A percentile compares a stretch with the other conserved stretches of the same genome.
Conservation (phyloP, 805 yeast genomes). For the Cyberlindnera petersonii region DNA sequence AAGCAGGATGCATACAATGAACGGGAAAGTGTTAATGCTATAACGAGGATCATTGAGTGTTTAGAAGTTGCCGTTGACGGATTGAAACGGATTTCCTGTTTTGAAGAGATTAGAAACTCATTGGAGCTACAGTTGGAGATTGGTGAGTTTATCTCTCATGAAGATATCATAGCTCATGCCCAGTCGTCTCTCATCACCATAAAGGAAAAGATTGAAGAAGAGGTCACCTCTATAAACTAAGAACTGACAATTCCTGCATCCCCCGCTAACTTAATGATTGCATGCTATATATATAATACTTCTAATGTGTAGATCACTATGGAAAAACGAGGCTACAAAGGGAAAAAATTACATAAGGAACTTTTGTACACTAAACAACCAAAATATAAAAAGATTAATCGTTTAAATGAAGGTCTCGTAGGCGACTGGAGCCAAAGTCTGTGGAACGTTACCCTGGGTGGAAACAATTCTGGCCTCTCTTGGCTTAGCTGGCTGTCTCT, state of each 20-base stretch:
- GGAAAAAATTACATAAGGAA: constrained; percentile 12
- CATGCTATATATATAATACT: too few relatives aligned
- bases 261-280: not conserved
- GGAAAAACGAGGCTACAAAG: not conserved
- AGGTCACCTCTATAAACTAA: constrained; percentile 6
- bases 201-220: constrained; percentile 10
- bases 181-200: constrained; percentile 7
- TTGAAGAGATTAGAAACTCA: constrained; percentile 36
- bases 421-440: constrained; percentile 98
- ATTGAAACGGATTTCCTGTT: constrained; percentile 37
- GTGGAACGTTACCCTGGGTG: constrained; percentile 82
- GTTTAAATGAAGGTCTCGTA: constrained; percentile 98
- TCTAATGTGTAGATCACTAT: not conserved
- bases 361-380: constrained; percentile 26
- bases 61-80: constrained; percentile 43
- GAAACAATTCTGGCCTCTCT: constrained; percentile 86
- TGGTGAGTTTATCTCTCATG: constrained; percentile 31
- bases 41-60: constrained; percentile 32
- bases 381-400: constrained; percentile 21
- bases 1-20: not conserved
- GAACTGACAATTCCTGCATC: not conserved
- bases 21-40: not conserved
- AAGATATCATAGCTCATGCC: constrained; percentile 30
- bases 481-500: constrained; percentile 99
- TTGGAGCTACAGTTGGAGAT: constrained; percentile 38